Evolutionary conservation across 257 asterid genomes (phyloP), one percentile per base, ranked within the genome.

Genomic region (Gynochthodes officinalis): DNA sequence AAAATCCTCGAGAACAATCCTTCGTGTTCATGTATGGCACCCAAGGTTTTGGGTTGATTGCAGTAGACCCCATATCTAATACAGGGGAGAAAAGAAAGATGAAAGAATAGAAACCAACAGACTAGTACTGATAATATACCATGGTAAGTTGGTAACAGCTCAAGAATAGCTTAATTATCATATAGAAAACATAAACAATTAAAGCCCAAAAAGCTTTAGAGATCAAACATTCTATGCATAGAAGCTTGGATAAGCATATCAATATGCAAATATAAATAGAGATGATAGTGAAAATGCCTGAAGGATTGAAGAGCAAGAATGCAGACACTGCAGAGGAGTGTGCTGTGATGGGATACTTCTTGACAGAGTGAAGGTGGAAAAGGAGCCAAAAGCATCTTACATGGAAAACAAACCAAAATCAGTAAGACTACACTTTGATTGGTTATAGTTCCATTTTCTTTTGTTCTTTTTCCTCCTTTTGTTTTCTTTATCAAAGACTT

Each of bases 1-100:
- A 86, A 50, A 82, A 82, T 15, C 86, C 89, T 60, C 74, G 84
- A 27, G 91, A 80, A 49, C 91, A 86, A 74, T 86, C 91, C 60
- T 74, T 84, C 13, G 79, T 78, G 63, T 78, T 82, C 70, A 80
- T 73, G 65, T 82, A 81, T 35, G 83, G 85, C 35, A 73, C 83
- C 89, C 87, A 82, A 12, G 83, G 75, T 48, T 73, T 76, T 67
- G 80, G 80, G 61, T 57, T 82, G 37, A 63, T n/a, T n/a, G n/a
- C 70, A 55, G 74, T 23, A 30, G 84, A 55, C 2, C 66, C 84
- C 79, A 79, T 70, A 50, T 69, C n/a, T 67, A 42, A 69, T 44
- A 69, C 13, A 42, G n/a, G 13, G 32, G 69, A 49, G 54, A n/a
- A 30, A 28, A 67, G 70, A 33, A 27, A 40, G 33, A 33, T 69